Evolutionary conservation across 2,329 filamentous ascomycete genomes (phyloP), one percentile per base, ranked within the genome.

Genomic region (Alternaria rosae): DNA sequence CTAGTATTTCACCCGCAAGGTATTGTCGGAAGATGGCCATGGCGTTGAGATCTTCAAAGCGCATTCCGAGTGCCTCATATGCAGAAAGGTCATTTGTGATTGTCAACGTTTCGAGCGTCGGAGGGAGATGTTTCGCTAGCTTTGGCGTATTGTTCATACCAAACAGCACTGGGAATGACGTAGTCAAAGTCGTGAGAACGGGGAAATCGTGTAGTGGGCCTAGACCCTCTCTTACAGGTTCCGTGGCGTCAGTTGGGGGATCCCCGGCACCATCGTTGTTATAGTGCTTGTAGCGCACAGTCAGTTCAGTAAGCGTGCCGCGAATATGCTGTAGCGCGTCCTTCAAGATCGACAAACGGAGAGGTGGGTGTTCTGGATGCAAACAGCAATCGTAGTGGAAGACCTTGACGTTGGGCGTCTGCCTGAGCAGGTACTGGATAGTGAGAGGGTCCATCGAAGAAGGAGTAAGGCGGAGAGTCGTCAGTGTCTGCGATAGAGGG

Each of bases 371-470:
- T 0, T 28, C 26, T 26, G 17, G 30, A 32, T 57, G 32, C 25
- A 45, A 25, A 21, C 25, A 45, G 28, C 47, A 43, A 17, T 58
- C 56, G 25, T 53, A 58, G 4, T 58, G n/a, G 26, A 58, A 45
- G 17, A 48, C 28, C 20, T 21, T 21, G 26, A 58, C 35, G 20
- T 58, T 52, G 5, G 56, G 38, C 12, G 56, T 32, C 21, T 58
- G 56, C 38, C 43, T 32, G 11, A 58, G 56, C 13, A 58, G 8
- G 1, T 35, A 38, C 10, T 52, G 15, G 15, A 58, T 43, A 15
- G 28, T 44, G 10, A 13, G 25, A 11, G 38, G 48, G 2, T 21
- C 41, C 25, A 58, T 38, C 1, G 47, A 53, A n/a, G 38, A 58
- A 21, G 47, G 35, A 10, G 44, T 8, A 30, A 58, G 56, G 6